Conservation (phyloP, 2,329 filamentous ascomycete genomes). For the Fusarium circinatum region DNA sequence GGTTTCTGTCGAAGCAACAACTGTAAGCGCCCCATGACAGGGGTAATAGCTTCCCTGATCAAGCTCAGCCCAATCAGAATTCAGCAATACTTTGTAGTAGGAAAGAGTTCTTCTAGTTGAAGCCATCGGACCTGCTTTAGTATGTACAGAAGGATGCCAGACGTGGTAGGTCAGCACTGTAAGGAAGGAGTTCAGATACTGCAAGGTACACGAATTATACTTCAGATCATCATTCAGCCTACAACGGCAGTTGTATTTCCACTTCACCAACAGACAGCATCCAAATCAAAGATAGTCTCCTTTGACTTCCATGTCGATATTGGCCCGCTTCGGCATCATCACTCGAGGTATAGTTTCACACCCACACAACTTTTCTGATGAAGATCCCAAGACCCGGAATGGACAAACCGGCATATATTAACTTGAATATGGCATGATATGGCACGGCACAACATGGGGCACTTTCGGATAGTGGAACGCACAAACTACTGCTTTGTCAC, state of each 20-base stretch:
- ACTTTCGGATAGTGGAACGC: conserved; percentile 18
- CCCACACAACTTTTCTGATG: conserved; percentile 17
- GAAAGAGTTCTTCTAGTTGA: conserved; percentile 32
- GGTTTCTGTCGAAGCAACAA: conserved; percentile 4
- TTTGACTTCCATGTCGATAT: conserved; percentile 18
- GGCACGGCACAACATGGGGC: conserved; percentile 35
- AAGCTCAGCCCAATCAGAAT: conserved; percentile 22
- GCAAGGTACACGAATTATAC: conserved; percentile 33
- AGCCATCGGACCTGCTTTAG: conserved; percentile 36
- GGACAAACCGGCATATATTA: conserved; percentile 30
- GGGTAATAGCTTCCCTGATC: conserved; percentile 22
- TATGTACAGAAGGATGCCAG: conserved; percentile 27
- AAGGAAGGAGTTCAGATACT: conserved; percentile 23
- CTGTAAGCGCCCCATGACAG: conserved; percentile 35
- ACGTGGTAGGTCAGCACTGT: conserved; percentile 26
- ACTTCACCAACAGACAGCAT: conserved; percentile 24
- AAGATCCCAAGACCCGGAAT: conserved; percentile 25
- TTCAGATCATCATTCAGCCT: conserved; percentile 8
- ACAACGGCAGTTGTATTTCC: conserved; percentile 29
- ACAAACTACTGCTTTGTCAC: conserved; percentile 23
- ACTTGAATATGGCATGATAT: conserved; percentile 33
- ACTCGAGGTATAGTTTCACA: conserved; percentile 22
- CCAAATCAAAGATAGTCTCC: conserved; percentile 1
- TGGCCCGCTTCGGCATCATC: conserved; percentile 19
- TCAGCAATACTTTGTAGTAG: conserved; percentile 26